These are phyloP conservation scores for Emericellopsis cladophorae DNA, from an alignment of 2,329 filamentous ascomycete species.

Conservation along the genomic window DNA sequence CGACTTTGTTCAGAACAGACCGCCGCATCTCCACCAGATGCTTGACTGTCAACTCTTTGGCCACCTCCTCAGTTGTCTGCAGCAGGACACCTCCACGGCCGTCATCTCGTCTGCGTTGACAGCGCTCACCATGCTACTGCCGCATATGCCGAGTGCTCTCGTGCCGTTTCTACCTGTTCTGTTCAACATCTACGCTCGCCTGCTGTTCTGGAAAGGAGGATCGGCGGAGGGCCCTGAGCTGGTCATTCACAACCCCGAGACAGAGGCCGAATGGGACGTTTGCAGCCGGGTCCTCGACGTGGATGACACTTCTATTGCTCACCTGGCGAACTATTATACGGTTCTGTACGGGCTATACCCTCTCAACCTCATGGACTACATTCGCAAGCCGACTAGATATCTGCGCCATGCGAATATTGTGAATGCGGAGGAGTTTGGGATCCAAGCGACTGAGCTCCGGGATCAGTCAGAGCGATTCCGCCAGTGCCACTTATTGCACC, in stretches of 20 bases:
- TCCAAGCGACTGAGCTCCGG: conserved; percentile 66
- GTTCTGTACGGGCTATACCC: conserved; percentile 75
- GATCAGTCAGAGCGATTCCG: conserved; percentile 65
- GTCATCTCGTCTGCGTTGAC: conserved; percentile 66
- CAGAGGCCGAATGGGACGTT: conserved; percentile 45
- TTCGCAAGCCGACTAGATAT: conserved; percentile 69
- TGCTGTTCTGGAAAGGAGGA: conserved; percentile 65
- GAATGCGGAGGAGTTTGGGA: conserved; percentile 60
- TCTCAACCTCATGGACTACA: conserved; percentile 77
- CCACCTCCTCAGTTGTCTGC: conserved; percentile 60
- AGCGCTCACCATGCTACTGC: conserved; percentile 67
- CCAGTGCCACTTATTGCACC: conserved; percentile 61
- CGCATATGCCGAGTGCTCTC: conserved; percentile 64
- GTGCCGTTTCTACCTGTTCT: conserved; percentile 56
- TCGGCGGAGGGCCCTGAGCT: conserved; percentile 14
- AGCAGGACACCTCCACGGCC: conserved; percentile 65
- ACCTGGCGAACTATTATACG: conserved; percentile 65
- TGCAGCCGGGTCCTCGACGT: conserved; percentile 47
- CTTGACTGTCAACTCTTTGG: conserved; percentile 60
- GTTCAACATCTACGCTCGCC: conserved; percentile 69
- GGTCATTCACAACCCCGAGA: conserved; percentile 24
- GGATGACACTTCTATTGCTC: conserved; percentile 47
- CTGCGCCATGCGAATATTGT: conserved; percentile 60
- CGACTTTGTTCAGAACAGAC: conserved; percentile 61
- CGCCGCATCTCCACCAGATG: conserved; percentile 67